Conservation (phyloP, 2,329 filamentous ascomycete genomes). For the Emmonsiellopsis sp. region DNA sequence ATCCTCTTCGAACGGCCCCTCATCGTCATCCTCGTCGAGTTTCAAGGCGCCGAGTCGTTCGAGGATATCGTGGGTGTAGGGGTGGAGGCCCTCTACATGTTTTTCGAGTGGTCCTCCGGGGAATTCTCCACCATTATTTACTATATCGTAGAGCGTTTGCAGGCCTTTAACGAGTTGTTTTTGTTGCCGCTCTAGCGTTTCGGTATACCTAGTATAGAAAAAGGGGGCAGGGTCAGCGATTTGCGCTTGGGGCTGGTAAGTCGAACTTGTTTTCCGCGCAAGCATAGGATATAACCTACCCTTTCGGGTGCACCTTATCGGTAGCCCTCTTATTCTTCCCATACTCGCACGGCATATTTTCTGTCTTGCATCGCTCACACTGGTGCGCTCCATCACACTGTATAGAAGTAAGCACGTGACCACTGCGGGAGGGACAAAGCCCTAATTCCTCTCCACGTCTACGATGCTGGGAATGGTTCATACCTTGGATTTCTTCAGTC, state of each 20-base stretch:
- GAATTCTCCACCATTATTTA: slow-evolving; percentile 47
- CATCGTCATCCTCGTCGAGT: slow-evolving; percentile 36
- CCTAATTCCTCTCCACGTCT: neutral
- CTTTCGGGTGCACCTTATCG: slow-evolving; percentile 61
- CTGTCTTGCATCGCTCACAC: slow-evolving; percentile 53
- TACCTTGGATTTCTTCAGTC: slow-evolving; percentile 59
- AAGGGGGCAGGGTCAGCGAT: neutral
- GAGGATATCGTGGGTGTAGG: slow-evolving; percentile 56
- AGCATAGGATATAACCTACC: slow-evolving; percentile 34
- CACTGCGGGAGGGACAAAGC: neutral
- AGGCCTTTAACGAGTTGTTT: slow-evolving; percentile 52
- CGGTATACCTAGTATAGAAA: slow-evolving; percentile 46
- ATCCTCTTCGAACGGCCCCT: slow-evolving; percentile 53
- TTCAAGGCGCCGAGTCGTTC: slow-evolving; percentile 51
- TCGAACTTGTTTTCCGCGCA: neutral
- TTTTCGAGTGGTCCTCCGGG: slow-evolving; percentile 45
- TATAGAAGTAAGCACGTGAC: slow-evolving; percentile 10
- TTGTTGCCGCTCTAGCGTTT: slow-evolving; percentile 60
- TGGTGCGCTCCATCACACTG: slow-evolving; percentile 54
- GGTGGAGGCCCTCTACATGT: slow-evolving; percentile 41
- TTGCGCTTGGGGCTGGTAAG: neutral
- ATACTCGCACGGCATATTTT: slow-evolving; percentile 58
- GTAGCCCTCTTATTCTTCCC: slow-evolving; percentile 58
- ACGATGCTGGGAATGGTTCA: slow-evolving; percentile 9
- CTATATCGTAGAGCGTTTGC: slow-evolving; percentile 50